Base-by-base conservation (phyloP, 2,329 filamentous ascomycete species). In the Nemania abortiva region DNA sequence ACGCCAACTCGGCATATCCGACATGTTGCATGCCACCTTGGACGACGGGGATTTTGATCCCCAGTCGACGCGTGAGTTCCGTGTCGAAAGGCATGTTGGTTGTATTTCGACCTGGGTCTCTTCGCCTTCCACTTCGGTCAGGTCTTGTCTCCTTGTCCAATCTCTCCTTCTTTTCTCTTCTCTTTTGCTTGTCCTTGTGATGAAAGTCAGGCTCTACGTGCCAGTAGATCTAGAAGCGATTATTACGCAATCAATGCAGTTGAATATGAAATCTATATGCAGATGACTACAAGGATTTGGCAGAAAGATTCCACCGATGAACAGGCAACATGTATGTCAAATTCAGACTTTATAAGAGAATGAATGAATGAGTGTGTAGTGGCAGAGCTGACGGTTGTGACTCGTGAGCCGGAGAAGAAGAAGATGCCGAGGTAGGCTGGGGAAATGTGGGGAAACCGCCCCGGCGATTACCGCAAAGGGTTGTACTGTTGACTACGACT, bases 1-100 rank as follows among this genome's bases (percentile, higher is more conserved):
- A 87, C 70, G 92, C 92, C 74, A 94, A 85, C 80, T 93, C 91
- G 59, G 93, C 93, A 76, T 93, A 94, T 67, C 93, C 93, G 72
- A 95, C 89, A 87, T 92, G 91, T 88, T 93, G 90, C 92, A 96
- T 95, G 77, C 93, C 93, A 79, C 93, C 93, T 81, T 96, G 93
- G 68, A 96, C 91, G 70, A 96, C 85, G 75, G 93, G 93, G 73
- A 95, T 76, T 64, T 79, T 81, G 76, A 89, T 89, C 81, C 87
- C 87, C 75, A 89, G 84, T 55, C 82, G 84, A 77, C 86, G 84
- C 66, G 87, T 89, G 70, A 89, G 80, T 75, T 87, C 85, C 70
- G 87, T 89, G 73, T 87, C 78, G 79, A 88, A 85, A 75, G 87
- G 85, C 87, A 89, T 89, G 66, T 72, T 82, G 74, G 68, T 6